Conservation (phyloP, 352 stramenopile species). For the Halophytophthora polymorphica region DNA sequence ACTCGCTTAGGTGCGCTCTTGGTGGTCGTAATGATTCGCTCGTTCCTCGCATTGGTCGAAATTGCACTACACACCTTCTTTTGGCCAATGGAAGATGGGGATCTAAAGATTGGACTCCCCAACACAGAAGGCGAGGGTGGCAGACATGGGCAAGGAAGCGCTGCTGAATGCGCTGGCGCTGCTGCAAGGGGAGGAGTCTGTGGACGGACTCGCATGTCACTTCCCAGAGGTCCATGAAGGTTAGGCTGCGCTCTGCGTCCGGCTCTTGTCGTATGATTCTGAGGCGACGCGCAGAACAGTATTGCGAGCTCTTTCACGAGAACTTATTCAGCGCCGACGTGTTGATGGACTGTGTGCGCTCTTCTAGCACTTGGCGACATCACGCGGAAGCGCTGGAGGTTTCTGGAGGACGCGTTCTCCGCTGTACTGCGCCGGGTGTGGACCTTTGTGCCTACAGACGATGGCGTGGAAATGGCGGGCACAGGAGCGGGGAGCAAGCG, state of each 20-base stretch:
- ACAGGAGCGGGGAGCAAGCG: background rate
- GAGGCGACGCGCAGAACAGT: no score
- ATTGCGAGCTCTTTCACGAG: no score
- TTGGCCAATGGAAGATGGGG: background rate
- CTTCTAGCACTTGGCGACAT: constrained; percentile 49
- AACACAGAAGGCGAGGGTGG: background rate
- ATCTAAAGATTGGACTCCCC: no score
- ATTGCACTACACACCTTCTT: background rate
- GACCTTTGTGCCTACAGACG: constrained; percentile 3
- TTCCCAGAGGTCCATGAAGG: constrained; percentile 28
- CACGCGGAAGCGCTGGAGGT: constrained; percentile 56
- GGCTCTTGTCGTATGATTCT: background rate
- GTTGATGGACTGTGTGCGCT: no score
- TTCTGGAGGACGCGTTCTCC: constrained; percentile 63
- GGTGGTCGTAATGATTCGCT: background rate
- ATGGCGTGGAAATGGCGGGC: constrained; percentile 1
- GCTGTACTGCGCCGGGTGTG: constrained; percentile 36
- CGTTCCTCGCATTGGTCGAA: constrained; percentile 16
- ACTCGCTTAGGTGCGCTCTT: constrained; percentile 13
- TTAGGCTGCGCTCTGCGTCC: constrained; percentile 3
- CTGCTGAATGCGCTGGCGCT: constrained; percentile 38
- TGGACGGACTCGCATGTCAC: constrained; percentile 13
- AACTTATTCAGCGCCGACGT: no score
- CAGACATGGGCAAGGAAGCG: constrained; percentile 41
- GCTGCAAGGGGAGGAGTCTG: constrained; percentile 21